Evolutionary conservation across 192 early-diverging fungal species (phyloP).

Genomic region (Entomortierella chlamydospora): DNA sequence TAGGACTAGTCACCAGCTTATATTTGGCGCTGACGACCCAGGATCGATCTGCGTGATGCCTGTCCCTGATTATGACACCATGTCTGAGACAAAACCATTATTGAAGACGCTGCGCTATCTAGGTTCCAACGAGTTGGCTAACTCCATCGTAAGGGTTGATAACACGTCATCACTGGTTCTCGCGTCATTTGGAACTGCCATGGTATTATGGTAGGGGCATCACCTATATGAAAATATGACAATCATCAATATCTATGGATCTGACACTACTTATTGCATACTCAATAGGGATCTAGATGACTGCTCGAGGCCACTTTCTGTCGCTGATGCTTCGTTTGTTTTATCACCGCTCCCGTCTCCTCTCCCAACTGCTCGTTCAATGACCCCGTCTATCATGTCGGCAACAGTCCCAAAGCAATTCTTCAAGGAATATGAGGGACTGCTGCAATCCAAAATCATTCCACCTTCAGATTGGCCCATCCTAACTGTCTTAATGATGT

Average conservation of each 20-base stretch:
- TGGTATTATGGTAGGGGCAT: conserved; percentile 11
- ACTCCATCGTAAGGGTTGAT: not conserved
- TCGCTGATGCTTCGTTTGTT: not conserved
- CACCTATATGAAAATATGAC: not conserved
- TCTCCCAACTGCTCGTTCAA: not conserved
- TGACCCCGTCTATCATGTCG: conserved; percentile 4
- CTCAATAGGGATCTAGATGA: conserved; percentile 15
- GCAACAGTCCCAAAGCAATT: conserved; percentile 17
- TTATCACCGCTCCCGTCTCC: not conserved
- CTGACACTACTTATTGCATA: not conserved
- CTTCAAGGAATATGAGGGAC: conserved; percentile 8
- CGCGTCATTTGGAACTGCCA: not conserved
- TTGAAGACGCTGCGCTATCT: not conserved
- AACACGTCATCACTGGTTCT: conserved; percentile 12
- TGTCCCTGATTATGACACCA: not conserved
- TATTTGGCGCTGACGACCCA: conserved; percentile 5
- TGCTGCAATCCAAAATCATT: not conserved
- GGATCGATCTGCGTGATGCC: conserved; percentile 16
- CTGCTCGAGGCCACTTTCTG: conserved; percentile 1
- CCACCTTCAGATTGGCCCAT: conserved; percentile 10
- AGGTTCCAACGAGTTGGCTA: not conserved
- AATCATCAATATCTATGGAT: not conserved
- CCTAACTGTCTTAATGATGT: conserved; percentile 14
- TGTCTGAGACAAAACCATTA: not conserved
- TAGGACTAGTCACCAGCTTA: not conserved